These are phyloP conservation scores for Massospora cicadina DNA, from an alignment of 371 early-diverging fungal genomes.

Conservation along the genomic window DNA sequence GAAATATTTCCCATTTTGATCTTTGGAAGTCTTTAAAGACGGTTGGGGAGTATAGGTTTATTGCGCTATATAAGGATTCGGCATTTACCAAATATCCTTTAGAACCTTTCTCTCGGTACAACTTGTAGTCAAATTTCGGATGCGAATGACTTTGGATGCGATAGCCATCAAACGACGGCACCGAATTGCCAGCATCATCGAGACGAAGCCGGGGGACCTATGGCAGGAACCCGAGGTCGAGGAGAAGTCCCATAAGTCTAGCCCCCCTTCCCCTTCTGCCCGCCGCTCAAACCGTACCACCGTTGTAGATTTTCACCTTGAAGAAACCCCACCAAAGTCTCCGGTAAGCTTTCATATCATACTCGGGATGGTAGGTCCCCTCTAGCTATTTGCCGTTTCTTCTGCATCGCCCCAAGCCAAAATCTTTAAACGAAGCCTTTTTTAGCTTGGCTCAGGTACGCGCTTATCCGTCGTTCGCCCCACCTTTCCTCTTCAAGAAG, in stretches of 20 bases:
- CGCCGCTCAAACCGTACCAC: background rate
- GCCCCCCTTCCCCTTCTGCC: background rate
- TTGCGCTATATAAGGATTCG: no score
- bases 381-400: no score
- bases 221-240: background rate
- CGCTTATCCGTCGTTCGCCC: background rate
- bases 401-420: background rate
- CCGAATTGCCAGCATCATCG: slow-evolving; percentile 1
- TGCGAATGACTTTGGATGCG: background rate
- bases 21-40: no score
- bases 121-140: no score
- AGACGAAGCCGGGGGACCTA: background rate
- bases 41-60: no score
- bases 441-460: background rate
- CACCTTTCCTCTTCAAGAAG: background rate
- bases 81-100: no score
- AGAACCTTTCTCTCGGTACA: no score
- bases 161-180: background rate
- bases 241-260: background rate
- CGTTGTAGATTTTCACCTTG: background rate
- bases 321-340: background rate
- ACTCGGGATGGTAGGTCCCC: no score
- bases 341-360: background rate
- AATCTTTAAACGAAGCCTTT: background rate
- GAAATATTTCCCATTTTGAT: no score